Conservation (phyloP, 768 basidiomycete genomes). For the Mycena rebaudengoi region DNA sequence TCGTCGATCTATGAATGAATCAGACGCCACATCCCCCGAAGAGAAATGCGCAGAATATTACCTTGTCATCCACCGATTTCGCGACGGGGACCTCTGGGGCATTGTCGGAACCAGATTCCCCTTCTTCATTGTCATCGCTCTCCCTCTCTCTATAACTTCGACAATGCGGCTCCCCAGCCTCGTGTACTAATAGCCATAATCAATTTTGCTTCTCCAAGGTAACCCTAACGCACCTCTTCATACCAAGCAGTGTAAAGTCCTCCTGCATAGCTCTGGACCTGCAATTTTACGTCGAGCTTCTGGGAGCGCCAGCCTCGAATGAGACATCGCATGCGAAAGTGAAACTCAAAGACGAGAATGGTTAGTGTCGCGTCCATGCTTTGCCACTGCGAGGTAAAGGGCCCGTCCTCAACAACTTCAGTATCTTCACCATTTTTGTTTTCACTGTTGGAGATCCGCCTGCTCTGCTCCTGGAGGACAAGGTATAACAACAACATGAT, state of each 20-base stretch:
- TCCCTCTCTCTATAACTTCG: background rate
- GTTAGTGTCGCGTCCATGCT: slow-evolving; percentile 1
- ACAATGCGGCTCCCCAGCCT: background rate
- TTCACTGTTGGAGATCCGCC: background rate
- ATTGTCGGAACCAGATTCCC: too few relatives aligned
- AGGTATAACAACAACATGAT: background rate
- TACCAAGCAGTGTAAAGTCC: slow-evolving; percentile 6
- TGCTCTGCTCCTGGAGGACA: background rate
- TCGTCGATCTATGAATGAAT: background rate
- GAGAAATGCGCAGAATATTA: background rate
- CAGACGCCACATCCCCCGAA: background rate
- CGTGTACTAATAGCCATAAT: background rate
- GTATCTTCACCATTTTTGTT: background rate
- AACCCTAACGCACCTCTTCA: slow-evolving; percentile 1
- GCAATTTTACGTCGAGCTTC: background rate
- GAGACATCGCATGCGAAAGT: background rate
- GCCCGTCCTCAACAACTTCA: background rate
- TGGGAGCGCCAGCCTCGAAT: slow-evolving; percentile 6
- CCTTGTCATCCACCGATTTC: too few relatives aligned
- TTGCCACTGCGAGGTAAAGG: background rate
- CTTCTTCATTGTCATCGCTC: too few relatives aligned
- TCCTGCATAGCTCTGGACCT: background rate
- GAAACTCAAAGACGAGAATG: slow-evolving; percentile 3
- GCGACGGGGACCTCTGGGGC: too few relatives aligned
- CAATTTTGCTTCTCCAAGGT: background rate